Evolutionary conservation across 805 yeast species (phyloP), one percentile per base, ranked within the genome.

Genomic region (Pichia insulana): DNA sequence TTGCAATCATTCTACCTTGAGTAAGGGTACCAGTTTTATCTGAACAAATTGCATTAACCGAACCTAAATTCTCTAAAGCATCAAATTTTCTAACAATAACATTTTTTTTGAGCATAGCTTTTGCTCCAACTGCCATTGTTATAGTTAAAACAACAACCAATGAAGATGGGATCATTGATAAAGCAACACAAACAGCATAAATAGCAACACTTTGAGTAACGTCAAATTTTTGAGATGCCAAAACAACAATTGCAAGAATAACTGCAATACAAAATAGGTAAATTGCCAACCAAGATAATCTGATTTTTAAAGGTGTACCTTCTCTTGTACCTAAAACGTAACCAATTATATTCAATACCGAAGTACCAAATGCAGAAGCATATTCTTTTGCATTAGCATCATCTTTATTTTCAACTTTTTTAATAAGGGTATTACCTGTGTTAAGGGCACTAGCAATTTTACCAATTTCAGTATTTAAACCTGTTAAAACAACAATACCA

Each of bases 11-110:
- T 50, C 78, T 78, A 42, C 90, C 90, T 51, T 80, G 83, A 5
- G 92, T 83, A 45, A 83, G 68, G 32, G 92, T 83, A 48, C 92
- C 92, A 7, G 92, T 83, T 55, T 83, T 83, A 63, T 83, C 92
- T 2, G 89, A 83, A 57, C 90, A 83, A 49, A 83, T 80, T 50
- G 81, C 87, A 50, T 80, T 79, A 42, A 83, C 81, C 16, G 87
- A 81, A 19, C 92, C 92, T 36, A 83, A 66, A 33, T 85, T 87
- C 55, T 83, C 92, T 37, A 83, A 68, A 2, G 90, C 80, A 57
- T 83, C 90, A 48, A 83, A 67, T 51, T 80, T 83, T 53, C 90
- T 70, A 7, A 84, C 85, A 61, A 83, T 78, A 27, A 83, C 92
- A 51, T 80, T 68, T 55, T 78, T 72, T 32, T 67, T 58, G n/a